phyloP scores from a whole-genome alignment of 345 rosid genomes.

The Eucalyptus grandis region DNA sequence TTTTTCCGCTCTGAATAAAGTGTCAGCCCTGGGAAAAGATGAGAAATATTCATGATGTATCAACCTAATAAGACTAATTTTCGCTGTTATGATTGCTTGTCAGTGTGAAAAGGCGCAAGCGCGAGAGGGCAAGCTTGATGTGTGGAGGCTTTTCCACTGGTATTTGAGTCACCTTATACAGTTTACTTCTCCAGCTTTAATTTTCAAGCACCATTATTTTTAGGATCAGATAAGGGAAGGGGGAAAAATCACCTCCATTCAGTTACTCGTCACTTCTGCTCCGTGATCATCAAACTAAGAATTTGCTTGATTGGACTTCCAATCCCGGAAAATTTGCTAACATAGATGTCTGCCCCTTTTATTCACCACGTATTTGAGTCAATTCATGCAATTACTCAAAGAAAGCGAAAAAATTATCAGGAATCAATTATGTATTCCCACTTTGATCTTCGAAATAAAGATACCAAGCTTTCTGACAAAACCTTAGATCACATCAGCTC shows the following conservation, averaged over 20 bases:
- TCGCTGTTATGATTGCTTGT: neutral
- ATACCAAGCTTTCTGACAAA: neutral
- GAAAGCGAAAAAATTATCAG: neutral
- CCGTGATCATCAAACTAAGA: neutral
- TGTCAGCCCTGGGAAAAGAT: neutral
- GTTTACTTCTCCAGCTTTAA: neutral
- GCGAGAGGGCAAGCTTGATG: neutral
- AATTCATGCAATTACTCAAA: neutral
- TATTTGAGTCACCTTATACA: neutral
- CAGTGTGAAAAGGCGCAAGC: neutral
- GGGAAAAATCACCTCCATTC: neutral
- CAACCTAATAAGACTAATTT: neutral
- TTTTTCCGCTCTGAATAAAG: neutral
- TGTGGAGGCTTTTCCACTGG: neutral
- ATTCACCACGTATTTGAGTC: neutral
- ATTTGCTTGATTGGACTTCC: neutral
- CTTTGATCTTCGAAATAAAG: neutral
- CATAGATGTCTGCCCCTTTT: neutral
- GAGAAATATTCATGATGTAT: neutral
- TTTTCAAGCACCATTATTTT: neutral
- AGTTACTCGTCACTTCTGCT: neutral
- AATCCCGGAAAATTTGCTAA: neutral
- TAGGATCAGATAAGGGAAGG: neutral
- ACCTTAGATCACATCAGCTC: neutral
- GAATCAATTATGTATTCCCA: neutral